phyloP scores from a whole-genome alignment of 2,329 filamentous ascomycete genomes.

The Aspergillus ustus region DNA sequence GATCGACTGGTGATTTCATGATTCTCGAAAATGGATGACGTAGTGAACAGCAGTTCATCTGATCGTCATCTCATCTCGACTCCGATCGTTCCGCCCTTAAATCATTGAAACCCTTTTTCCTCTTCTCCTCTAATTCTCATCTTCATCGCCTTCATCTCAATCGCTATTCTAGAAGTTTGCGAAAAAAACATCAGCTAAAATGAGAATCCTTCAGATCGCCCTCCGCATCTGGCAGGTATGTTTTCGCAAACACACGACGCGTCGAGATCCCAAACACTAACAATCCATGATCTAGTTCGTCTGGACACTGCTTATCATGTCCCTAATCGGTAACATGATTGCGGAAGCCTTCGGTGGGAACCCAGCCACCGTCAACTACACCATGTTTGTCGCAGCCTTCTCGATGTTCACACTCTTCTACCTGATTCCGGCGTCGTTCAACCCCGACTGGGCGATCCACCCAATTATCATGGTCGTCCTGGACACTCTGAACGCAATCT shows the following conservation, averaged over 20 bases:
- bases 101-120: slow-evolving; percentile 16
- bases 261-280: slow-evolving; percentile 8
- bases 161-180: background rate
- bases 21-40: slow-evolving; percentile 36
- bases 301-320: slow-evolving; percentile 64
- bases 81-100: slow-evolving; percentile 39
- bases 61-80: slow-evolving; percentile 33
- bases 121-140: slow-evolving; percentile 8
- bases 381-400: slow-evolving; percentile 55
- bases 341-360: slow-evolving; percentile 56
- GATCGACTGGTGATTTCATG: slow-evolving; percentile 31
- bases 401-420: slow-evolving; percentile 55
- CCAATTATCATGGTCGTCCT: slow-evolving; percentile 50
- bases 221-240: slow-evolving; percentile 41
- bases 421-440: slow-evolving; percentile 49
- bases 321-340: slow-evolving; percentile 68
- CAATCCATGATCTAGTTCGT: slow-evolving; percentile 53
- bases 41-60: slow-evolving; percentile 26
- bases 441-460: slow-evolving; percentile 45
- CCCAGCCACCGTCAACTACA: slow-evolving; percentile 61
- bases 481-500: slow-evolving; percentile 54
- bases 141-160: slow-evolving; percentile 10
- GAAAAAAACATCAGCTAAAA: slow-evolving; percentile 22
- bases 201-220: slow-evolving; percentile 35
- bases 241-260: background rate